A percentile compares a stretch with the other conserved stretches of the same genome.
These are phyloP conservation scores for Tilletia indica DNA, from an alignment of 1,284 basidiomycete species.

Conservation along the genomic window DNA sequence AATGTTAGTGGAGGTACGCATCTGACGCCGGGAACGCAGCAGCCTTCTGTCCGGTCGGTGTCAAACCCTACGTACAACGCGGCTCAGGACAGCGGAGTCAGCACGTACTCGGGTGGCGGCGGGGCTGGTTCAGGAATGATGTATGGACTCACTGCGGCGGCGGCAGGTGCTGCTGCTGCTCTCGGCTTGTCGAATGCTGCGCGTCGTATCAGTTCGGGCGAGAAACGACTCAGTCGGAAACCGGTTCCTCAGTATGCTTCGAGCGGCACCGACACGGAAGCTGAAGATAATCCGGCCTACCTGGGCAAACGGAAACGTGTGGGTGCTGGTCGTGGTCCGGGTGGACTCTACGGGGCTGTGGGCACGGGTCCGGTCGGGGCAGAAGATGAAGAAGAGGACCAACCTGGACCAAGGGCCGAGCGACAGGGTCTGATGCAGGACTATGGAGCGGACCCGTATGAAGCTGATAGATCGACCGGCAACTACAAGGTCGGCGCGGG, in stretches of 20 bases:
- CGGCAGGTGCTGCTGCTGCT: not conserved
- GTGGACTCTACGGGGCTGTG: not conserved
- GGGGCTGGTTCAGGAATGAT: not conserved
- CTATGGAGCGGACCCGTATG: not conserved
- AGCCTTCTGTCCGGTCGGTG: constrained; percentile 12
- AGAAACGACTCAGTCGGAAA: not conserved
- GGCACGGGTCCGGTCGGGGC: not conserved
- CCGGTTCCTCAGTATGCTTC: not conserved
- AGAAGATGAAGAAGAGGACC: not conserved
- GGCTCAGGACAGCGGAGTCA: not conserved
- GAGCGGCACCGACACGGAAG: constrained; percentile 2
- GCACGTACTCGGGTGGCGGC: not conserved
- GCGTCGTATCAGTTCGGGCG: constrained; percentile 9
- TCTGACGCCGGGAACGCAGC: not conserved
- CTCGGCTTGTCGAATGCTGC: not conserved
- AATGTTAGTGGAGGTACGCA: not conserved
- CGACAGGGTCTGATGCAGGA: not conserved
- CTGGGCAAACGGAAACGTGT: constrained; percentile 2
- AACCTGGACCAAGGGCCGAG: not conserved
- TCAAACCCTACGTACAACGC: not conserved
- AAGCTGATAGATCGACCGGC: no score
- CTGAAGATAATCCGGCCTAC: not conserved
- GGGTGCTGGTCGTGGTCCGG: not conserved
- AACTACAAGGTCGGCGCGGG: not conserved
- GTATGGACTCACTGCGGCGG: not conserved